Evolutionary conservation across 2,329 filamentous ascomycete genomes (phyloP).

Genomic region (Penicillium hesseltinei): DNA sequence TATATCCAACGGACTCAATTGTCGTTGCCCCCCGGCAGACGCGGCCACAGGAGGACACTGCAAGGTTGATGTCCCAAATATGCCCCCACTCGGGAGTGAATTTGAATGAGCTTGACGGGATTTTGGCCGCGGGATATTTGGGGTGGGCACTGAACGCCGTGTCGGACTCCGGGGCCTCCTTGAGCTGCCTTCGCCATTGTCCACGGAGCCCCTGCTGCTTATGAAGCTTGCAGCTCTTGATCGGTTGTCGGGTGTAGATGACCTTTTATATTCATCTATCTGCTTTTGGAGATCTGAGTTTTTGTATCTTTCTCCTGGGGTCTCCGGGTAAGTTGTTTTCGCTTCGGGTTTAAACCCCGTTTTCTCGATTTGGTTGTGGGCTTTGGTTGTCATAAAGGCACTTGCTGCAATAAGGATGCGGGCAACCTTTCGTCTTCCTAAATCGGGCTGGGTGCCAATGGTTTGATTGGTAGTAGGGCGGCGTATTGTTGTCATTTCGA

Average conservation of each 20-base stretch:
- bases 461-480: slow-evolving; percentile 5
- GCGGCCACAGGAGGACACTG: not conserved
- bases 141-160: slow-evolving; percentile 11
- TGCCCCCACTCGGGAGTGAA: slow-evolving; percentile 3
- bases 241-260: slow-evolving; percentile 25
- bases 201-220: slow-evolving; percentile 4
- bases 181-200: slow-evolving; percentile 19
- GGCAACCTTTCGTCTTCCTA: slow-evolving; percentile 45
- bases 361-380: slow-evolving; percentile 50
- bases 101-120: slow-evolving; percentile 8
- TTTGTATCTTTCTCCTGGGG: slow-evolving; percentile 54
- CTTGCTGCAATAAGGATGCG: slow-evolving; percentile 45
- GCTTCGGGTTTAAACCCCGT: slow-evolving; percentile 49
- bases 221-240: slow-evolving; percentile 9
- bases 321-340: slow-evolving; percentile 54
- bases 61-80: not conserved
- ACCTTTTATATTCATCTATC: slow-evolving; percentile 41
- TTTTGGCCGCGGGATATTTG: not conserved
- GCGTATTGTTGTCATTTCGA: not conserved
- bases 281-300: slow-evolving; percentile 35
- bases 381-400: slow-evolving; percentile 50
- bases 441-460: slow-evolving; percentile 16
- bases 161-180: not conserved
- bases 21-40: not conserved
- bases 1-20: not conserved